Percentiles rank a stretch among this genome's conserved stretches.
phyloP scores from a whole-genome alignment of 106 monocot species.

The Platanthera guangdongensis region DNA sequence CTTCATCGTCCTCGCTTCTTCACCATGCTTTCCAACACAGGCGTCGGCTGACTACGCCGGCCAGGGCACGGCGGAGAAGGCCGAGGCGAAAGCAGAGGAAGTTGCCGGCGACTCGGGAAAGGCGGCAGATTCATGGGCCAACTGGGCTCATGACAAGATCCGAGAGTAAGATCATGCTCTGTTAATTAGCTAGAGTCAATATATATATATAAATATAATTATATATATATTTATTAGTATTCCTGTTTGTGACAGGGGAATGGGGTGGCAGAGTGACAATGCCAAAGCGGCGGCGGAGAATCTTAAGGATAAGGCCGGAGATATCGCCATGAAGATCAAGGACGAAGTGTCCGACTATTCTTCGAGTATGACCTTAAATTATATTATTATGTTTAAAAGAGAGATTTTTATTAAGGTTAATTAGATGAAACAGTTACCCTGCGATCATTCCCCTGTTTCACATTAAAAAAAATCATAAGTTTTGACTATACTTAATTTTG shows the following conservation, averaged over 20 bases:
- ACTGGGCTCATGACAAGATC: slow-evolving; percentile 13
- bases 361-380: background rate
- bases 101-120: background rate
- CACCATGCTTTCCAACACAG: background rate
- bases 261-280: slow-evolving; percentile 7
- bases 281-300: background rate
- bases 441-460: too few relatives aligned
- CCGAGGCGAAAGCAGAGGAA: background rate
- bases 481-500: too few relatives aligned
- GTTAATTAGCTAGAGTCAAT: background rate
- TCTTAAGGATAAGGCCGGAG: slow-evolving; percentile 4
- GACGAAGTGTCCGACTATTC: background rate
- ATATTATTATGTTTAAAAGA: too few relatives aligned
- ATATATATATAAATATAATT: background rate
- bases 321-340: slow-evolving; percentile 5
- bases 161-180: background rate
- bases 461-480: too few relatives aligned
- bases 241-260: slow-evolving; percentile 4
- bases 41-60: background rate
- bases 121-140: slow-evolving; percentile 17
- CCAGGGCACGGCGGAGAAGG: background rate
- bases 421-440: too few relatives aligned
- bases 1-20: background rate
- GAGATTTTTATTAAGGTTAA: too few relatives aligned
- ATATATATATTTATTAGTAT: background rate